A percentile compares a stretch with the other conserved stretches of the same genome.
Conservation (phyloP, 139 green algal species). For the Chlamydomonas schloesseri region DNA sequence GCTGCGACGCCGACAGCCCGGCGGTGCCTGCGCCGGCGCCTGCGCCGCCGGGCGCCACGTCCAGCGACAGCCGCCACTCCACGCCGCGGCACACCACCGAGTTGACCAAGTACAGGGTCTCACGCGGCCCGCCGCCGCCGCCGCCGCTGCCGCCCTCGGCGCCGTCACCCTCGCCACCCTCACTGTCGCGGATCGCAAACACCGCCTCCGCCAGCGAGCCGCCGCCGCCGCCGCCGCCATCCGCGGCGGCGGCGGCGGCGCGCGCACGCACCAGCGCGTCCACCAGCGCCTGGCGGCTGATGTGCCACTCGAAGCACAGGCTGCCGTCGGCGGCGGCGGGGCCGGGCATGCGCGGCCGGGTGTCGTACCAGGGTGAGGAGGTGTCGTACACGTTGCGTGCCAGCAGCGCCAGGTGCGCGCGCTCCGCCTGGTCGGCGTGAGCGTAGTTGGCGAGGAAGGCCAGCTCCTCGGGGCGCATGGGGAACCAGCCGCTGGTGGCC, state of each 20-base stretch:
- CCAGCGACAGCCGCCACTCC: conserved; percentile 25
- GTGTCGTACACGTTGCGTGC: conserved; percentile 20
- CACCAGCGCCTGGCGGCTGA: not conserved
- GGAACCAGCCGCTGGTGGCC: conserved; percentile 7
- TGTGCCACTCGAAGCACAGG: conserved; percentile 32
- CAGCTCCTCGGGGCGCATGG: conserved; percentile 18
- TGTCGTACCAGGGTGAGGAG: conserved; percentile 13
- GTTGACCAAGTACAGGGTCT: not conserved
- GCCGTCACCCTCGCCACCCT: not conserved
- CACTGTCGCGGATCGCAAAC: not conserved
- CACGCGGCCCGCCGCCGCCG: not conserved
- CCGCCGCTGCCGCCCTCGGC: not conserved
- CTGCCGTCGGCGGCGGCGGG: not conserved
- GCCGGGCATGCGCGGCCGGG: not conserved
- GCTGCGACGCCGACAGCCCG: too few relatives aligned
- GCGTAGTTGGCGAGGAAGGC: conserved; percentile 9
- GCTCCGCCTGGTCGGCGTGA: not conserved
- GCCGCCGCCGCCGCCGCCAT: not conserved
- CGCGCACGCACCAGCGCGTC: not conserved
- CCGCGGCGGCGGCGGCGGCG: too few relatives aligned
- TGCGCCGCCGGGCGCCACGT: not conserved
- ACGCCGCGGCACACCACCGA: conserved; percentile 30
- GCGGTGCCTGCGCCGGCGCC: not conserved
- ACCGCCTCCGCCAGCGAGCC: not conserved
- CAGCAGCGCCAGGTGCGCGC: not conserved